Conservation (phyloP, 257 asterid genomes). For the Coffea eugenioides region DNA sequence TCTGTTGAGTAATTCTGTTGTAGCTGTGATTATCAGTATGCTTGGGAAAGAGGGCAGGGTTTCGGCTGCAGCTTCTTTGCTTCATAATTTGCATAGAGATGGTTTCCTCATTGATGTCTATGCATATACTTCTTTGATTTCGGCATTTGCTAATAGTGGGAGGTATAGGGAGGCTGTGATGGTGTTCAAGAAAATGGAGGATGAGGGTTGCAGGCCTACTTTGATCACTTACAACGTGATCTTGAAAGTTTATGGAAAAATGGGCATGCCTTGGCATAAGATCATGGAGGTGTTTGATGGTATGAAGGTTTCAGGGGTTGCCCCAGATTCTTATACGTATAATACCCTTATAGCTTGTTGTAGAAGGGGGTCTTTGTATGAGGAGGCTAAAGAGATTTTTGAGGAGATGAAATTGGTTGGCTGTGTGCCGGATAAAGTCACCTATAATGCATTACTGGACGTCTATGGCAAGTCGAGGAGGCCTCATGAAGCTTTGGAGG, state of each 20-base stretch:
- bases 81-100: slow-evolving; percentile 55
- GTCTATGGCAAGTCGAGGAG: slow-evolving; percentile 91
- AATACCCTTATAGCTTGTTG: slow-evolving; percentile 87
- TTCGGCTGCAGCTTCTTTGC: slow-evolving; percentile 61
- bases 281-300: slow-evolving; percentile 53
- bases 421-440: slow-evolving; percentile 77
- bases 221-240: slow-evolving; percentile 86
- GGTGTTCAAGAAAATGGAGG: slow-evolving; percentile 85
- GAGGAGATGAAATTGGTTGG: slow-evolving; percentile 85
- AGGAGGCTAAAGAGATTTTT: slow-evolving; percentile 74
- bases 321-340: slow-evolving; percentile 85
- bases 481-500: slow-evolving; percentile 81
- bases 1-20: slow-evolving; percentile 56
- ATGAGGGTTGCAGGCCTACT: slow-evolving; percentile 79
- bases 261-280: slow-evolving; percentile 96
- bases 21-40: slow-evolving; percentile 72
- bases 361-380: slow-evolving; percentile 67
- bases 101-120: slow-evolving; percentile 75
- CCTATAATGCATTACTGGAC: slow-evolving; percentile 79
- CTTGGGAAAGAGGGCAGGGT: slow-evolving; percentile 69
- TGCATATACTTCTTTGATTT: slow-evolving; percentile 75
- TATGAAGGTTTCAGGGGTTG: slow-evolving; percentile 64
- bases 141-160: slow-evolving; percentile 53
- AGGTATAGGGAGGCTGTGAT: slow-evolving; percentile 78
- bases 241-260: slow-evolving; percentile 84